Evolutionary conservation across 768 basidiomycete species (phyloP).

Genomic region (Trametes maxima): DNA sequence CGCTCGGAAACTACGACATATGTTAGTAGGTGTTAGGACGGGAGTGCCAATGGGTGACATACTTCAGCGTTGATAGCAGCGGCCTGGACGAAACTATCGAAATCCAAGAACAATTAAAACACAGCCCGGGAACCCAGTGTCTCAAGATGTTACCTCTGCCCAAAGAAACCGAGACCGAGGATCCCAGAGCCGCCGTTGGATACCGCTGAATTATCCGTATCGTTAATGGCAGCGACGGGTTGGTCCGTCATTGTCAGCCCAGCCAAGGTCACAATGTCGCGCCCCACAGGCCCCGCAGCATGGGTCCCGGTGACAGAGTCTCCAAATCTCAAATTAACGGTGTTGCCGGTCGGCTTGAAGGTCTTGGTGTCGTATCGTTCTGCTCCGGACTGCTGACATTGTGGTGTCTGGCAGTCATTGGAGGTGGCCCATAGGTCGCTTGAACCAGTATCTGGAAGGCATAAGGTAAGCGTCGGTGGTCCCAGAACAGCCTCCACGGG

Average conservation of each 20-base stretch:
- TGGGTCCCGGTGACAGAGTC: conserved; percentile 72
- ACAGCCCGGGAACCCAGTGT: not conserved
- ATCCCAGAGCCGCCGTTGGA: conserved; percentile 67
- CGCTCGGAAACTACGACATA: conserved; percentile 21
- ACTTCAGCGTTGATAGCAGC: conserved; percentile 28
- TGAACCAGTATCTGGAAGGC: conserved; percentile 68
- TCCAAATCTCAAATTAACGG: conserved; percentile 60
- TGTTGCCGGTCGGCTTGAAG: conserved; percentile 51
- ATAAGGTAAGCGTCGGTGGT: not conserved
- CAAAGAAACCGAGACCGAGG: conserved; percentile 74
- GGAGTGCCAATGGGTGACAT: not conserved
- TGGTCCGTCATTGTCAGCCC: conserved; percentile 54
- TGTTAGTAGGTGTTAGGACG: not conserved
- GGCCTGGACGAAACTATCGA: conserved; percentile 29
- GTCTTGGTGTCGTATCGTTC: conserved; percentile 49
- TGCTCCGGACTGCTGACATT: conserved; percentile 40
- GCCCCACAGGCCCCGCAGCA: conserved; percentile 64
- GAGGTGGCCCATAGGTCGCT: conserved; percentile 78
- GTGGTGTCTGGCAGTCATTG: conserved; percentile 47
- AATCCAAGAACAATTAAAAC: not conserved
- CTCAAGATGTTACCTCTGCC: conserved; percentile 53
- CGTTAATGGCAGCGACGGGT: conserved; percentile 66
- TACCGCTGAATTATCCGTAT: conserved; percentile 65
- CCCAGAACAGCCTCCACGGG: not conserved
- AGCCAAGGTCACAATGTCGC: conserved; percentile 57